A percentile compares a stretch with the other conserved stretches of the same genome.
Conservation (phyloP, 2,329 filamentous ascomycete genomes). For the Metarhizium album region DNA sequence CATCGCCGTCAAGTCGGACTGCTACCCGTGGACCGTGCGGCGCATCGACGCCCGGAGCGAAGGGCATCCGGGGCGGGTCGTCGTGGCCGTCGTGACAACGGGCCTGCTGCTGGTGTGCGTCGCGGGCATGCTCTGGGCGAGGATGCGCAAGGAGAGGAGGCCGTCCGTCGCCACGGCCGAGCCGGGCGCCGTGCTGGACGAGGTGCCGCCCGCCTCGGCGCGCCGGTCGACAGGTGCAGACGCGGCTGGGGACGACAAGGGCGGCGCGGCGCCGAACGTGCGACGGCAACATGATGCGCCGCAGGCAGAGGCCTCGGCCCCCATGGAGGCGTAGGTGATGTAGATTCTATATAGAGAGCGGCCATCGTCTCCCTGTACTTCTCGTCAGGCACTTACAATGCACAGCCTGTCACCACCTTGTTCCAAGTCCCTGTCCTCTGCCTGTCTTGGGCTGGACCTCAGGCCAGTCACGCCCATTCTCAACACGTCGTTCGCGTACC, state of each 20-base stretch:
- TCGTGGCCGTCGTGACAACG: conserved; percentile 10
- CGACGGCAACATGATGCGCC: neutral
- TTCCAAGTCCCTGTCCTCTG: no score
- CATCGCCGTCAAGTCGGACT: conserved; percentile 21
- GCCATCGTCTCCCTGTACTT: no score
- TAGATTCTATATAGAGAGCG: neutral
- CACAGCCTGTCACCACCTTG: no score
- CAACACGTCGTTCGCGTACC: no score
- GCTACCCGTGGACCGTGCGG: conserved; percentile 23
- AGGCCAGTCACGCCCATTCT: no score
- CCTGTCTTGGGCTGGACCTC: no score
- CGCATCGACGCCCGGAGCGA: conserved; percentile 14
- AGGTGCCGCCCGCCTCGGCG: neutral
- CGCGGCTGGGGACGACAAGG: neutral
- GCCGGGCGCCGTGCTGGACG: neutral
- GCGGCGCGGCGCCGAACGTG: neutral
- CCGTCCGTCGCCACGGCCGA: neutral
- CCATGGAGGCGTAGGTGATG: neutral
- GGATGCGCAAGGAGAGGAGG: conserved; percentile 3
- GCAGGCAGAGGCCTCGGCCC: neutral
- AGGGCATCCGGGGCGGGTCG: conserved; percentile 5
- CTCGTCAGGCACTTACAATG: no score
- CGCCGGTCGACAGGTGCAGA: neutral
- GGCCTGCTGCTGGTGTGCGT: conserved; percentile 7
- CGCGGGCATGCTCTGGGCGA: conserved; percentile 7